Evolutionary conservation across 345 rosid genomes (phyloP), one percentile per base, ranked within the genome.

Genomic region (Eucalyptus tenuipes): DNA sequence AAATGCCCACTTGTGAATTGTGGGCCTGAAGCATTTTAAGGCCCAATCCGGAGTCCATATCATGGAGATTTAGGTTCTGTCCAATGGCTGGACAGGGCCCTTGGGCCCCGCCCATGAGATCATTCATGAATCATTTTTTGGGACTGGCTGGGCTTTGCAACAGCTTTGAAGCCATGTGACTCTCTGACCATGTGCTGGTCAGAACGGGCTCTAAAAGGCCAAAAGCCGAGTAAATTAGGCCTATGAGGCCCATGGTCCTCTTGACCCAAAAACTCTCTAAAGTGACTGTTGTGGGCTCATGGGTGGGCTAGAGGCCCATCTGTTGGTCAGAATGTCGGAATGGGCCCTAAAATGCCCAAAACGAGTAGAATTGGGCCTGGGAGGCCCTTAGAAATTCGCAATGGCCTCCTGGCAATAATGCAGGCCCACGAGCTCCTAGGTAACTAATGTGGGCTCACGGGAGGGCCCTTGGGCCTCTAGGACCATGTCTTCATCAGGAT

Each of bases 321-420:
- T n/a, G n/a, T n/a, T n/a, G n/a, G n/a, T 64, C 40, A 64, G 18
- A 64, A n/a, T n/a, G n/a, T n/a, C n/a, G n/a, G n/a, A n/a, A 64
- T 64, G 10, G 40, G 20, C 40, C 40, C 75, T 14, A 4, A n/a
- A 64, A 29, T 64, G 1, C 66, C 37, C 33, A 64, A 1, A 64
- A n/a, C 5, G 0, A 3, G 20, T 64, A 16, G 1, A 15, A 64
- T 64, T n/a, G 40, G 75, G 20, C 40, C 40, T 15, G 2, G 0
- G 33, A 64, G 37, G 33, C 33, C 75, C 37, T 13, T n/a, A 64
- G 37, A 29, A 64, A n/a, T 64, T 64, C 15, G 2, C 47, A 37
- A 33, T 33, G 45, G 45, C 24, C 45, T 71, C 25, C 13, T 71
- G 44, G 4, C 25, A 9, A 71, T 71, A 4, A 71, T 37, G 13